Evolutionary conservation across 1,139 yeast species (phyloP).

Genomic region (Hyphopichia fennica): DNA sequence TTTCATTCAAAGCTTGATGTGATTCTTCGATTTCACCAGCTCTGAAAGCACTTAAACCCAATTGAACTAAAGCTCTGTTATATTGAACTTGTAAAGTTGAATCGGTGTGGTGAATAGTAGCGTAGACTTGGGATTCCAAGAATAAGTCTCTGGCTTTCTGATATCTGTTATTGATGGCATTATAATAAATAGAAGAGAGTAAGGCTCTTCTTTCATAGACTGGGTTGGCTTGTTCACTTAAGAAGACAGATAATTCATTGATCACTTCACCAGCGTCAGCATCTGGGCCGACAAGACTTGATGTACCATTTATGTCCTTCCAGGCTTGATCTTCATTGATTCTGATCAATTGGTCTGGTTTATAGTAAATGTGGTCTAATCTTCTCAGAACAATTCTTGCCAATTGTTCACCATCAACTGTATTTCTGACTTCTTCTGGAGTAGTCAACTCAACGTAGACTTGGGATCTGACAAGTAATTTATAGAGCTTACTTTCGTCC

Average conservation of each 20-base stretch:
- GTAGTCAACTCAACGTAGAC: conserved; percentile 72
- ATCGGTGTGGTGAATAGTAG: conserved; percentile 80
- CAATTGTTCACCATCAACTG: conserved; percentile 55
- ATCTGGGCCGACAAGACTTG: conserved; percentile 32
- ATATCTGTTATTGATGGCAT: conserved; percentile 85
- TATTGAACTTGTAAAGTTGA: conserved; percentile 85
- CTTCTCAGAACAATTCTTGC: conserved; percentile 82
- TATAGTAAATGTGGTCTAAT: conserved; percentile 90
- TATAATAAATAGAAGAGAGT: conserved; percentile 83
- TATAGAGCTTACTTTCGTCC: conserved; percentile 80
- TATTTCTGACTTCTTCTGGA: conserved; percentile 39
- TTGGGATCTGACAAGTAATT: conserved; percentile 80
- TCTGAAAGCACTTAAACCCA: conserved; percentile 95
- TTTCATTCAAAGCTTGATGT: conserved; percentile 84
- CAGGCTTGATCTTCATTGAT: conserved; percentile 74
- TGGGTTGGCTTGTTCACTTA: conserved; percentile 66
- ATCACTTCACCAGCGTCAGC: conserved; percentile 49
- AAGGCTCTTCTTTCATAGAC: conserved; percentile 80
- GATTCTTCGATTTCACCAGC: conserved; percentile 83
- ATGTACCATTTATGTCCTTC: conserved; percentile 42
- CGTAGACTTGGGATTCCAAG: conserved; percentile 80
- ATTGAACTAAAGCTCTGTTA: conserved; percentile 93
- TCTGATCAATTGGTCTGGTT: conserved; percentile 74
- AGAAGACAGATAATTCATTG: conserved; percentile 61
- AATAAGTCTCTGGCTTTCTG: conserved; percentile 84